Evolutionary conservation across 768 basidiomycete genomes (phyloP), one percentile per base, ranked within the genome.

Genomic region (Collybia mongolica): DNA sequence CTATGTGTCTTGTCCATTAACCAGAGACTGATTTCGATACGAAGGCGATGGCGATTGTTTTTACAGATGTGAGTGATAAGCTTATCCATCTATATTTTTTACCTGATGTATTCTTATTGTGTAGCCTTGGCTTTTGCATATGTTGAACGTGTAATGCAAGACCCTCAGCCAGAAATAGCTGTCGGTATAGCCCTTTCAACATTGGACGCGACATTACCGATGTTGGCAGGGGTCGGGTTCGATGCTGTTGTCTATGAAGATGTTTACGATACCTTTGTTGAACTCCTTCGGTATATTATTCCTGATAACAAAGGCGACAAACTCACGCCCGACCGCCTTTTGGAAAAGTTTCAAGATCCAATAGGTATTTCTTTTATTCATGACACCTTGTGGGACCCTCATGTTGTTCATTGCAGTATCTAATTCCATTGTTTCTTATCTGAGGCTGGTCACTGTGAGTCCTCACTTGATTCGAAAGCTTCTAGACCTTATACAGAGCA

Each of bases 31-130:
- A 26, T 26, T 26, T 17, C 26, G 49, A 22, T 46, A 37, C 49
- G 11, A n/a, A 83, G 91, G 93, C 23, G 93, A 90, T 57, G 93
- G 94, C 0, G 90, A 90, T 64, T 96, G 94, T 64, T 96, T 95
- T 67, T 97, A 95, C 65, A 77, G 93, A 76, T 86, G 90, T 90
- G 63, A 75, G 70, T 18, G 29, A 17, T 63, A 50, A n/a, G n/a
- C n/a, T n/a, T n/a, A 29, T 37, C 15, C 15, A 20, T 26, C 41
- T 32, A 3, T 15, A 22, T 36, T 43, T 19, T 48, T 36, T 39
- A 38, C 28, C 39, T 39, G 48, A 45, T 53, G 57, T 50, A 57
- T 55, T 44, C 47, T 58, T 54, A 55, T 56, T 51, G 44, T 54
- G 15, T 64, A 92, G 93, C 93, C 9, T 74, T 94, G 44, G 90